Evolutionary conservation across 768 basidiomycete species (phyloP).

Genomic region (Fomitopsis pulvina): DNA sequence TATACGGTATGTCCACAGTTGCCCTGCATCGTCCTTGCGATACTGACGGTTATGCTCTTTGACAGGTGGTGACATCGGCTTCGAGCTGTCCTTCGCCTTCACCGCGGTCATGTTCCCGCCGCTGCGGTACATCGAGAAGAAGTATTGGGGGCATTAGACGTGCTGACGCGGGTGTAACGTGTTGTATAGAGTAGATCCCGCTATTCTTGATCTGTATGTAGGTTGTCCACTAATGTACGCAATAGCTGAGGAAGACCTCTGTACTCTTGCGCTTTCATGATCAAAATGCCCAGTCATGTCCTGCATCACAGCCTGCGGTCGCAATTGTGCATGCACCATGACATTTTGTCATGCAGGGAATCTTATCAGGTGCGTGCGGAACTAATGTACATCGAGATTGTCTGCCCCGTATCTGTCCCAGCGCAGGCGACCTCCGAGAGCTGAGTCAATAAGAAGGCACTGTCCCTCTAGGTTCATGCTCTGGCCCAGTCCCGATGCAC

Average conservation of each 20-base stretch:
- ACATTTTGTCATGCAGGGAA: too few species aligned
- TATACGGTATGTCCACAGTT: background rate
- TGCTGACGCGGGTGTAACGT: background rate
- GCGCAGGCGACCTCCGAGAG: constrained; percentile 50
- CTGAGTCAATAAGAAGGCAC: constrained; percentile 82
- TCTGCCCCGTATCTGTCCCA: constrained; percentile 94
- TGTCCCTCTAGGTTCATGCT: constrained; percentile 48
- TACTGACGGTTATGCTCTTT: background rate
- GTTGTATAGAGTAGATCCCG: constrained; percentile 1
- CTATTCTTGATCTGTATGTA: background rate
- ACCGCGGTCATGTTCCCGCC: constrained; percentile 19
- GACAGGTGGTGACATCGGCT: constrained; percentile 31
- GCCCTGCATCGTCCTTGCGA: background rate
- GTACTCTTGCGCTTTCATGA: background rate
- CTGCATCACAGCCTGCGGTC: too few species aligned
- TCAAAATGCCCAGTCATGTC: too few species aligned
- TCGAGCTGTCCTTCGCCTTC: constrained; percentile 29
- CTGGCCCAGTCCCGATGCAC: constrained; percentile 5
- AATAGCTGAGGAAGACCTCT: background rate
- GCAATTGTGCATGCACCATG: too few species aligned
- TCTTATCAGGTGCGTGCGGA: too few species aligned
- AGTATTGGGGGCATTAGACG: constrained; percentile 5
- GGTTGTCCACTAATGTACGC: constrained; percentile 1
- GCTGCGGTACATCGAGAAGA: constrained; percentile 11
- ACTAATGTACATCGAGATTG: too few species aligned